phyloP scores from a whole-genome alignment of 306 rosid genomes.

The Neltuma alba region DNA sequence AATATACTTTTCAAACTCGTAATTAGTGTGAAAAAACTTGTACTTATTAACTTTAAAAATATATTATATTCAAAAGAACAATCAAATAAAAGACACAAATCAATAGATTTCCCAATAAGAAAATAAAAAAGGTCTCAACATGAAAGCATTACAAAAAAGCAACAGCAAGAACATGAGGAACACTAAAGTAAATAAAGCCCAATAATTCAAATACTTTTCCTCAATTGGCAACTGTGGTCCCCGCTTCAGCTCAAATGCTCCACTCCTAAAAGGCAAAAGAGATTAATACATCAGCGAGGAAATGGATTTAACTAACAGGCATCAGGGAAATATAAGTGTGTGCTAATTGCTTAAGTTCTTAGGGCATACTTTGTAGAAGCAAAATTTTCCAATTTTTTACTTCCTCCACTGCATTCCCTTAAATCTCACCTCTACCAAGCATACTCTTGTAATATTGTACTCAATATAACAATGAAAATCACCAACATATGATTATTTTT shows the following conservation, averaged over 20 bases:
- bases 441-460: constrained; percentile 12
- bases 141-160: constrained; percentile 22
- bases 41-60: not conserved
- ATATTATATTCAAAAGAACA: not conserved
- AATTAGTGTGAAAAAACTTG: not conserved
- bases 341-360: constrained; percentile 2
- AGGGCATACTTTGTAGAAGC: constrained; percentile 13
- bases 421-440: constrained; percentile 31
- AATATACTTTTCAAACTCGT: not conserved
- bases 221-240: constrained; percentile 57
- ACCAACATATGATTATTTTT: constrained; percentile 12
- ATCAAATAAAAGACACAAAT: not conserved
- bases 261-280: constrained; percentile 54
- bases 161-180: constrained; percentile 13
- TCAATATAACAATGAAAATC: constrained; percentile 24
- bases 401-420: not conserved
- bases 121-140: constrained; percentile 18
- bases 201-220: constrained; percentile 69
- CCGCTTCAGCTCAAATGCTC: constrained; percentile 54
- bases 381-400: constrained; percentile 17
- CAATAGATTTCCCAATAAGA: not conserved
- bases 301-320: constrained; percentile 18
- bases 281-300: constrained; percentile 5
- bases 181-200: constrained; percentile 21
- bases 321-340: constrained; percentile 18